Evolutionary conservation across 2,329 filamentous ascomycete genomes (phyloP), one percentile per base, ranked within the genome.

Genomic region (Beauveria bassiana): DNA sequence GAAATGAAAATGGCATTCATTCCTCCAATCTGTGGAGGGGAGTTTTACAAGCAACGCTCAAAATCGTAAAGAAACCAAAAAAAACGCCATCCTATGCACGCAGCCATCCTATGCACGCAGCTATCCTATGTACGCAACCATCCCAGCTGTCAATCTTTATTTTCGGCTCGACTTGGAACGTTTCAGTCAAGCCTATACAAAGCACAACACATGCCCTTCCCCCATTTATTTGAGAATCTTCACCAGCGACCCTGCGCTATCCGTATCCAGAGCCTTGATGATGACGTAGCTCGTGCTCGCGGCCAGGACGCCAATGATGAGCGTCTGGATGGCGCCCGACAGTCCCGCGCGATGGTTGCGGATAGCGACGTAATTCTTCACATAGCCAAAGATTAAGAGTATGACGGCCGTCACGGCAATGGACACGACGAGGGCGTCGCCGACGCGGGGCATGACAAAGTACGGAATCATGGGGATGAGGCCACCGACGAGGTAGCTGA

Each of bases 391-490:
- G 3, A 74, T 71, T 60, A 88, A 81, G 49, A 89, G 71, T 1
- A 85, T 81, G 8, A 85, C 68, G 14, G 83, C 78, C 68, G 87
- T 89, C 59, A 88, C 79, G 5, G 70, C 78, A 28, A 87, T 78
- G 26, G 84, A 87, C 63, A 84, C 81, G 42, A 81, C 78, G 56
- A 92, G 74, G 0, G 80, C 81, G n/a, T 76, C 68, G 26, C 71
- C 70, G 8, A 82, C 75, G 24, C 71, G 70, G 16, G 66, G 62
- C 70, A 82, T 76, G 65, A 87, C 77, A 65, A 90, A 86, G 73
- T 91, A 91, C 0, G 88, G 88, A 47, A 88, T 73, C 67, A 90
- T 79, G 16, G 88, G 87, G n/a, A 90, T 81, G 59, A 90, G 77
- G 0, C 88, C 88, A 22, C 88, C 88, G 24, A 90, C 71, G 58